Conservation (phyloP, 208 protist species). For the Crithidia fasciculata region DNA sequence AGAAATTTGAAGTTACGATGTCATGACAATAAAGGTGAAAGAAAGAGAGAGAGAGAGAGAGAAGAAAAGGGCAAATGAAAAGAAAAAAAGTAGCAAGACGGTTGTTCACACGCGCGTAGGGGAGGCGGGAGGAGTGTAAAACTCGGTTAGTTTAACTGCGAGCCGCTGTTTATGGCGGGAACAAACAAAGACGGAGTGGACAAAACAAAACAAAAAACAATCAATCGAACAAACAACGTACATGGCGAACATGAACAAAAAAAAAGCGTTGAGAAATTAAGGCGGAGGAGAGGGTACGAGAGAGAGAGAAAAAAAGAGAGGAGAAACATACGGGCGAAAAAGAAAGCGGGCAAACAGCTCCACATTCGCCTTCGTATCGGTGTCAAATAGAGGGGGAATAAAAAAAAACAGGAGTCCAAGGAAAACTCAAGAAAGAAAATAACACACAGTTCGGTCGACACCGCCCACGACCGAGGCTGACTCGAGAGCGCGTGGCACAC, state of each 20-base stretch:
- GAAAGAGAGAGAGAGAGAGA: background rate
- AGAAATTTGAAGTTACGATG: no score
- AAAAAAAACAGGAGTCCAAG: background rate
- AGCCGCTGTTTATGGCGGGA: background rate
- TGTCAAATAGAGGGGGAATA: background rate
- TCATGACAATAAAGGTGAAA: background rate
- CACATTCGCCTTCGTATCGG: background rate
- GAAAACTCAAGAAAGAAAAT: no score
- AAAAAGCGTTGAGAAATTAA: background rate
- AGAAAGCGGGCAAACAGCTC: background rate
- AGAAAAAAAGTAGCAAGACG: background rate
- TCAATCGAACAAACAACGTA: background rate
- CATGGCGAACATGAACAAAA: background rate
- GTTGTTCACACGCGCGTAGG: background rate
- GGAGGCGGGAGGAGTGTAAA: background rate
- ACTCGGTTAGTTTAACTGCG: background rate
- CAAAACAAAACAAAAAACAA: slow-evolving; percentile 3
- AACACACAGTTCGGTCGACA: no score
- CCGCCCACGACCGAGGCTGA: no score
- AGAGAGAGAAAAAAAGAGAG: background rate
- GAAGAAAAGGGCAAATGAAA: background rate
- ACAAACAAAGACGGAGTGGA: background rate
- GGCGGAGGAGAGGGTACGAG: slow-evolving; percentile 1
- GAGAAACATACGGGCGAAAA: background rate
- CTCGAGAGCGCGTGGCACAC: no score